Evolutionary conservation across 345 rosid genomes (phyloP), one percentile per base, ranked within the genome.

Genomic region (Bruguiera gymnorhiza): DNA sequence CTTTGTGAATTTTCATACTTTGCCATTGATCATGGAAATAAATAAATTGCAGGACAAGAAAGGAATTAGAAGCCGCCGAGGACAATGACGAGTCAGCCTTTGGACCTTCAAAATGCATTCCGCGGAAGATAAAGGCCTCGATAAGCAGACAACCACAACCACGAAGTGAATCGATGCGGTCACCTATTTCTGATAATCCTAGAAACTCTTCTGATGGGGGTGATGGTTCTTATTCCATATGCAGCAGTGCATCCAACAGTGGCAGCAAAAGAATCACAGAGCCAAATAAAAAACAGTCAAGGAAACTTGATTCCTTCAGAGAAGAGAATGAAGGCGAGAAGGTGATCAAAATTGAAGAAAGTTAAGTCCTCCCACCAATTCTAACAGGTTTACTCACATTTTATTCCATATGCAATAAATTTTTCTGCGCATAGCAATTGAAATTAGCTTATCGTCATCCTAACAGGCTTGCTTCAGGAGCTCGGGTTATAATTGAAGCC

Each of bases 391-490:
- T n/a, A 51, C 60, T 64, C 32, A 76, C 8, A 43, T 68, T 54
- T 39, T 6, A 64, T 7, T 8, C 11, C 19, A 11, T 10, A 24
- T 15, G 30, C 13, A 3, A 43, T 13, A 13, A 43, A 34, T 48
- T 26, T 36, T 64, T 4, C 56, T 53, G 18, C 24, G 53, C 66
- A 21, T 36, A 19, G 63, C 26, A 58, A 32, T 26, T 77, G 46
- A 58, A 62, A 27, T 43, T n/a, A 60, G 46, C 23, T 29, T 21
- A 8, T 20, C 48, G 66, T 82, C 62, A 61, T 69, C 37, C 23
- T 69, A 75, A 75, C 97, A 95, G 99, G 86, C 97, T 95, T 85
- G 96, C 99, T 84, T 95, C 99, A 61, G 99, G 97, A 85, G 99
- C 99, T 57, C 83, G 94, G 75, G 91, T 95, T 85, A 84, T 87